A percentile compares a stretch with the other conserved stretches of the same genome.
These are phyloP conservation scores for Taiwanofungus camphoratus DNA, from an alignment of 1,284 basidiomycete species.

Conservation along the genomic window DNA sequence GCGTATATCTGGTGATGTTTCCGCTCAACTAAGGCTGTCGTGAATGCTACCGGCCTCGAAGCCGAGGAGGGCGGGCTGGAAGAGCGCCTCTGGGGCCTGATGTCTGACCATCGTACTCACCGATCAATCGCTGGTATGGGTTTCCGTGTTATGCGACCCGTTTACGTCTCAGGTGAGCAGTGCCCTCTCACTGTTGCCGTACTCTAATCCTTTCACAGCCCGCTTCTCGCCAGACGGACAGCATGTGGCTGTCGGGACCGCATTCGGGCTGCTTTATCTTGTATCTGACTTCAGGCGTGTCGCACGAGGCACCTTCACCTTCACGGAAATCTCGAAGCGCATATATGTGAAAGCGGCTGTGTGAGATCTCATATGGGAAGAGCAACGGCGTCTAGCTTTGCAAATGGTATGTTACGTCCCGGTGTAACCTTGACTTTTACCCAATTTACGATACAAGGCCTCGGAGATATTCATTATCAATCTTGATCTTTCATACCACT, in stretches of 20 bases:
- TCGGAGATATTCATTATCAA: slow-evolving; percentile 14
- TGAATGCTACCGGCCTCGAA: too few relatives aligned
- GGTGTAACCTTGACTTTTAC: neutral
- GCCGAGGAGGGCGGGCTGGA: too few relatives aligned
- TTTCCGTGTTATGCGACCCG: slow-evolving; percentile 1
- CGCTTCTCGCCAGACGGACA: slow-evolving; percentile 21
- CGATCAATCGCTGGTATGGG: slow-evolving; percentile 3
- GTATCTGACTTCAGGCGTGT: slow-evolving; percentile 18
- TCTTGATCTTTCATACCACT: slow-evolving; percentile 7
- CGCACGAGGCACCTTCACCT: slow-evolving; percentile 8
- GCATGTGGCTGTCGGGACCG: slow-evolving; percentile 19
- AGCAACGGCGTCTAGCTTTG: slow-evolving; percentile 10
- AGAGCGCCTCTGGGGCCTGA: too few relatives aligned
- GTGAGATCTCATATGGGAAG: slow-evolving; percentile 14
- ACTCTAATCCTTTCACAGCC: slow-evolving; percentile 5
- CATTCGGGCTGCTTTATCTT: slow-evolving; percentile 19
- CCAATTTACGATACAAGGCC: slow-evolving; percentile 3
- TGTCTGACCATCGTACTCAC: too few relatives aligned
- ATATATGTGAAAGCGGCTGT: slow-evolving; percentile 12
- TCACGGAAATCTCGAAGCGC: slow-evolving; percentile 10
- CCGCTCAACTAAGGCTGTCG: too few relatives aligned
- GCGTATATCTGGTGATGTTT: too few relatives aligned
- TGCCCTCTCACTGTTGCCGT: neutral
- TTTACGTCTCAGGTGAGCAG: slow-evolving; percentile 4
- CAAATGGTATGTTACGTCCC: slow-evolving; percentile 9